Conservation (phyloP, 1,284 basidiomycete species). For the Fomitopsis schrenkii region DNA sequence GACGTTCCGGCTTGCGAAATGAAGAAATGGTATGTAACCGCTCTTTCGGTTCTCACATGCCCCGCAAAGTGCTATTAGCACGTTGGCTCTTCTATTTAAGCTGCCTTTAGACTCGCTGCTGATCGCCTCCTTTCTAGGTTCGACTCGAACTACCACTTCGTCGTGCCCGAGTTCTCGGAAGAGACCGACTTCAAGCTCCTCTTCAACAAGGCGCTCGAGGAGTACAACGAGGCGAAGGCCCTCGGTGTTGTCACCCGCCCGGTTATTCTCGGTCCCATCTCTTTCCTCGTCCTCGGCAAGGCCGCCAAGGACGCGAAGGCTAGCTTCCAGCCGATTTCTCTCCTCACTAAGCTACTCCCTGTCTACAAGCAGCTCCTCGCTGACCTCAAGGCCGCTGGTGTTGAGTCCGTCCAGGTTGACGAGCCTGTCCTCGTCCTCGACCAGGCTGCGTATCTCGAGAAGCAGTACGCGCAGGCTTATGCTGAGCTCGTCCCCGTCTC, state of each 20-base stretch:
- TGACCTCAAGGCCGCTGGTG: constrained; percentile 92
- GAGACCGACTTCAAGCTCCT: constrained; percentile 92
- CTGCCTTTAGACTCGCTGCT: constrained; percentile 6
- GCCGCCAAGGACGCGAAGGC: constrained; percentile 81
- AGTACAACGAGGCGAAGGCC: constrained; percentile 94
- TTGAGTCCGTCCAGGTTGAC: constrained; percentile 93
- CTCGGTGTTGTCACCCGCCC: constrained; percentile 91
- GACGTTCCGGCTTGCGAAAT: constrained; percentile 98
- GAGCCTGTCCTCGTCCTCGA: constrained; percentile 97
- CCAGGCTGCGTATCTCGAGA: constrained; percentile 74
- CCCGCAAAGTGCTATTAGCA: neutral
- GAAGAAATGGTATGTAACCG: constrained; percentile 86
- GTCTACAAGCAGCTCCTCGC: constrained; percentile 90
- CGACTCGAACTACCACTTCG: constrained; percentile 99
- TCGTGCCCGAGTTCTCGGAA: constrained; percentile 96
- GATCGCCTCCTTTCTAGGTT: constrained; percentile 59
- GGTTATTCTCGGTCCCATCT: constrained; percentile 93
- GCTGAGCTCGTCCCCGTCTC: constrained; percentile 78
- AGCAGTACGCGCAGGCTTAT: constrained; percentile 83
- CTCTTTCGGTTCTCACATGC: neutral
- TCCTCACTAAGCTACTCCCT: constrained; percentile 88
- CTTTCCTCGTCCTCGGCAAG: constrained; percentile 95
- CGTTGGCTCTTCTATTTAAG: neutral
- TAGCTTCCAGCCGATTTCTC: constrained; percentile 88
- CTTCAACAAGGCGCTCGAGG: constrained; percentile 93